A percentile compares a stretch with the other conserved stretches of the same genome.
phyloP scores from a whole-genome alignment of 2,329 filamentous ascomycete species.

The Microcyclospora pomicola region DNA sequence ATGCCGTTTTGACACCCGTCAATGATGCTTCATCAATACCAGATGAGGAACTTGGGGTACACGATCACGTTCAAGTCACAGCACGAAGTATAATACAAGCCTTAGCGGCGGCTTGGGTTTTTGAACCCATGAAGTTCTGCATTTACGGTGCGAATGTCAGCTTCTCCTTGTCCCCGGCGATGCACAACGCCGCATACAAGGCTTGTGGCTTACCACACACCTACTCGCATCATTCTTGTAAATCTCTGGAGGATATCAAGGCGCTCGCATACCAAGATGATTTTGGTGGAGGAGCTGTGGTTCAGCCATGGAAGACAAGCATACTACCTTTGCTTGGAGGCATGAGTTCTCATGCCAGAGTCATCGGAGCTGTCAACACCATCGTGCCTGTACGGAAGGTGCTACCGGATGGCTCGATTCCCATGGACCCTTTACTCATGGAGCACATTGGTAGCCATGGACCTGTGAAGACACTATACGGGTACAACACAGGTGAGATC shows the following conservation, averaged over 20 bases:
- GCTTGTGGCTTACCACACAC: conserved; percentile 54
- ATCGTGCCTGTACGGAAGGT: conserved; percentile 55
- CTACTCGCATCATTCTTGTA: conserved; percentile 51
- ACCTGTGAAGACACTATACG: conserved; percentile 55
- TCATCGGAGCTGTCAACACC: conserved; percentile 65
- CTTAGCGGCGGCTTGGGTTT: conserved; percentile 51
- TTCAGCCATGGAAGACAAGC: conserved; percentile 61
- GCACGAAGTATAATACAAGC: conserved; percentile 50
- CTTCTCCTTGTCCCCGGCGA: conserved; percentile 62
- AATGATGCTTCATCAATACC: background rate
- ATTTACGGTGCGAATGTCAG: conserved; percentile 60
- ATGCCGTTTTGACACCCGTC: conserved; percentile 50
- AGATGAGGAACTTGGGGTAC: conserved; percentile 1
- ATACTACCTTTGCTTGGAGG: conserved; percentile 51
- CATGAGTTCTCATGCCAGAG: conserved; percentile 56
- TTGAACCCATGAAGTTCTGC: conserved; percentile 57
- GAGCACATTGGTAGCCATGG: conserved; percentile 50
- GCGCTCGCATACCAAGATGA: conserved; percentile 49
- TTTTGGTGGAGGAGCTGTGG: conserved; percentile 60
- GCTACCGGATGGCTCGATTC: conserved; percentile 42
- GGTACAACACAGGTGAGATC: conserved; percentile 50
- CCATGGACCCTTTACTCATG: conserved; percentile 39
- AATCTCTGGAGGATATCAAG: conserved; percentile 48
- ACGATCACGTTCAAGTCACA: conserved; percentile 31
- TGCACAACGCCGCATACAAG: conserved; percentile 59